These are phyloP conservation scores for Crithidia expoeki DNA, from an alignment of 208 protist species.

Conservation along the genomic window DNA sequence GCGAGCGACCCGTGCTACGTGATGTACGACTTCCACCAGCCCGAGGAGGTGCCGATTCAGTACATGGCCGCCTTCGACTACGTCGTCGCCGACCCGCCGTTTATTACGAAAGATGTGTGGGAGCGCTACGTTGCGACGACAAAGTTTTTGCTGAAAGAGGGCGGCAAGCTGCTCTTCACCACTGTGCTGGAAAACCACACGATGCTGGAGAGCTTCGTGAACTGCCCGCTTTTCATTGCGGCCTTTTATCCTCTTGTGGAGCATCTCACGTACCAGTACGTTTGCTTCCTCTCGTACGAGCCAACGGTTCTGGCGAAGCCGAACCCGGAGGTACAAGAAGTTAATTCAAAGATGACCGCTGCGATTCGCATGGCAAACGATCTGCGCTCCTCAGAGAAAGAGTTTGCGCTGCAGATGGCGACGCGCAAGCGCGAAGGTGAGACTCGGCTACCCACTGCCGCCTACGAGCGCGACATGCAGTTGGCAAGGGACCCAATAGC, in stretches of 20 bases:
- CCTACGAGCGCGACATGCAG: slow-evolving; percentile 45
- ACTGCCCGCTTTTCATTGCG: slow-evolving; percentile 81
- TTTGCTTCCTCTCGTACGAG: slow-evolving; percentile 91
- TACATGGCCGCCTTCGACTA: slow-evolving; percentile 87
- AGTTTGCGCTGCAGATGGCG: slow-evolving; percentile 67
- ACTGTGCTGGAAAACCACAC: slow-evolving; percentile 92
- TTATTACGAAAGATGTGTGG: slow-evolving; percentile 94
- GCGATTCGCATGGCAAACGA: slow-evolving; percentile 74
- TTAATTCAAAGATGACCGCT: slow-evolving; percentile 39
- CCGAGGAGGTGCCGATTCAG: slow-evolving; percentile 75
- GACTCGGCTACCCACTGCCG: slow-evolving; percentile 47
- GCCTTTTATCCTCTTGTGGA: slow-evolving; percentile 80
- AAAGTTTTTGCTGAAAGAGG: slow-evolving; percentile 51
- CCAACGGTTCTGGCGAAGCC: slow-evolving; percentile 39
- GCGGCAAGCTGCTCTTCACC: slow-evolving; percentile 88
- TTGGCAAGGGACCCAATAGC: not conserved
- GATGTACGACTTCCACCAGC: slow-evolving; percentile 87
- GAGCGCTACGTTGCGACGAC: slow-evolving; percentile 68
- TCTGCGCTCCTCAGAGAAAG: slow-evolving; percentile 68
- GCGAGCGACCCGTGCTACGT: slow-evolving; percentile 70
- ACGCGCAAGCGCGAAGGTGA: slow-evolving; percentile 65
- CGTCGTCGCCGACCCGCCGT: slow-evolving; percentile 94
- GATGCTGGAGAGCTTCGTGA: slow-evolving; percentile 66
- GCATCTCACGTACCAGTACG: slow-evolving; percentile 94
- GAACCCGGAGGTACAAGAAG: slow-evolving; percentile 32